Conservation (phyloP, 2,329 filamentous ascomycete genomes). For the Trichoderma koningii region DNA sequence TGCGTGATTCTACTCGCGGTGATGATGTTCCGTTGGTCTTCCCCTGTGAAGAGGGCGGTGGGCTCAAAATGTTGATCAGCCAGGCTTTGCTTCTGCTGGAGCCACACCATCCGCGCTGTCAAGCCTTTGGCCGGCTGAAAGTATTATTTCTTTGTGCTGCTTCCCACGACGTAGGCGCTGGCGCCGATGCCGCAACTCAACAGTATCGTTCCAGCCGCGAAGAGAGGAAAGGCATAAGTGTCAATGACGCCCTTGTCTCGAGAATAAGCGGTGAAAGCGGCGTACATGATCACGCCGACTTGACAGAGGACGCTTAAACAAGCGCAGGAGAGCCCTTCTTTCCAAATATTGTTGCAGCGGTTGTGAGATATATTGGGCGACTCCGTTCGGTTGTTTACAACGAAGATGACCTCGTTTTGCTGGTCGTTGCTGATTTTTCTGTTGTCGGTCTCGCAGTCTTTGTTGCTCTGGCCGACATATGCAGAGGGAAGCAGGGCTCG, state of each 20-base stretch:
- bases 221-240: constrained; percentile 35
- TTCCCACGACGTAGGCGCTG: constrained; percentile 39
- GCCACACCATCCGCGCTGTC: constrained; percentile 33
- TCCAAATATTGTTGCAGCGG: neutral
- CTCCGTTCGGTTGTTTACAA: neutral
- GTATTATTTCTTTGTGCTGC: constrained; percentile 35
- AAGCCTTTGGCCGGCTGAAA: constrained; percentile 24
- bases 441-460: no score
- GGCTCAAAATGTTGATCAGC: constrained; percentile 18
- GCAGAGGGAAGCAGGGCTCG: no score
- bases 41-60: neutral
- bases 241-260: constrained; percentile 13
- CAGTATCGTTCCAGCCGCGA: constrained; percentile 34
- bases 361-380: constrained; percentile 21
- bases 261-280: neutral
- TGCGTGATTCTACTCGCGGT: neutral
- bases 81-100: constrained; percentile 32
- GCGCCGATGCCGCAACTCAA: constrained; percentile 36
- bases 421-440: neutral
- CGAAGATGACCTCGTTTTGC: neutral
- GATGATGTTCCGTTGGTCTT: neutral
- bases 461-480: no score
- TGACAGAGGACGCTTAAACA: neutral
- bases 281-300: neutral
- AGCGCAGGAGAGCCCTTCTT: neutral